These are phyloP conservation scores for Xylariaceae sp. DNA, from an alignment of 2,329 filamentous ascomycete genomes.

Conservation along the genomic window DNA sequence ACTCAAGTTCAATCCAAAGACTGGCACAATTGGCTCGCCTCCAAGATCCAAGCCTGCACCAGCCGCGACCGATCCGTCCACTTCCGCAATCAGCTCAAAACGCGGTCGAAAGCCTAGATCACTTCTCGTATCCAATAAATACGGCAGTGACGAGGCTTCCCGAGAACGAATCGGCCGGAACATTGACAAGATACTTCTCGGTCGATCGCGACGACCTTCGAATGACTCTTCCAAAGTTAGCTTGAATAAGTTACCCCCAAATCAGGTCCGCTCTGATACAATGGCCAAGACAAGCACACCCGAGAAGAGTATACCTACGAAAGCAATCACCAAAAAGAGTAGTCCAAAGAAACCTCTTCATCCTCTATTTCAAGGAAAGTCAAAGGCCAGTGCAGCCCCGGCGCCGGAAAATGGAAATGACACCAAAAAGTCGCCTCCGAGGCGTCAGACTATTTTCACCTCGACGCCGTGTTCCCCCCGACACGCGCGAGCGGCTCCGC, in stretches of 20 bases:
- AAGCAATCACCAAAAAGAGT: constrained; percentile 12
- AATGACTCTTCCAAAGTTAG: not conserved
- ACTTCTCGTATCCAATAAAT: constrained; percentile 49
- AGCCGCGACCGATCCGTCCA: constrained; percentile 2
- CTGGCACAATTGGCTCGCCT: constrained; percentile 55
- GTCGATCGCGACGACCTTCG: constrained; percentile 3
- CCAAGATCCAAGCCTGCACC: constrained; percentile 36
- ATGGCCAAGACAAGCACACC: not conserved
- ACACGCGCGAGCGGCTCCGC: constrained; percentile 26
- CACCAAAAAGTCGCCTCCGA: constrained; percentile 24
- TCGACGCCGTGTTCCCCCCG: constrained; percentile 48
- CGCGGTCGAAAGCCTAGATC: constrained; percentile 30
- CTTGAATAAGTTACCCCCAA: too few species aligned
- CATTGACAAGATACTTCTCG: constrained; percentile 55
- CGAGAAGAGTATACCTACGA: constrained; percentile 7
- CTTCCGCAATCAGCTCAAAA: constrained; percentile 15
- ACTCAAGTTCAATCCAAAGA: constrained; percentile 50
- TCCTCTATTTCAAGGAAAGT: constrained; percentile 61
- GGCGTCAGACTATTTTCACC: constrained; percentile 35
- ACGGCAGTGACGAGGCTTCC: constrained; percentile 42
- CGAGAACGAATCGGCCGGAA: constrained; percentile 45
- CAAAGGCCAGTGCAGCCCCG: constrained; percentile 21
- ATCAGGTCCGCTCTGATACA: too few species aligned
- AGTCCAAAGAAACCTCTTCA: constrained; percentile 28
- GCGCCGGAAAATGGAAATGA: constrained; percentile 15